phyloP scores from a whole-genome alignment of 2,329 filamentous ascomycete species.

The Cladophialophora yegresii region DNA sequence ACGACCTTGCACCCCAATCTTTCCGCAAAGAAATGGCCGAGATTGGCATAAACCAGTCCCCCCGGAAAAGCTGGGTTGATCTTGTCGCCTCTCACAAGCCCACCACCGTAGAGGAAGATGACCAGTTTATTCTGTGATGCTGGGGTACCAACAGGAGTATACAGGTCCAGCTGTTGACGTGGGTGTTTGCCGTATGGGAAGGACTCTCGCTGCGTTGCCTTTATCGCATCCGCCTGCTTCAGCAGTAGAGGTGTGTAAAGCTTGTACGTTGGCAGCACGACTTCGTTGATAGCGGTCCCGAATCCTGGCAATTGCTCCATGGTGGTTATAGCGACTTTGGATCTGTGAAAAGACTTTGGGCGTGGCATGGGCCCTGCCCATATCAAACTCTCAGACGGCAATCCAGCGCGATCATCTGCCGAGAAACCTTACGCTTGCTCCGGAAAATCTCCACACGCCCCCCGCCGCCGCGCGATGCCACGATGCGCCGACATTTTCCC shows the following conservation, averaged over 20 bases:
- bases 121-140: slow-evolving; percentile 42
- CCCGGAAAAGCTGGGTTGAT: slow-evolving; percentile 39
- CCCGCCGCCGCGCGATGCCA: background rate
- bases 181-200: slow-evolving; percentile 38
- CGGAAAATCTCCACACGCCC: background rate
- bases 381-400: background rate
- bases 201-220: slow-evolving; percentile 16
- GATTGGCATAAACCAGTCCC: slow-evolving; percentile 40
- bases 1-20: slow-evolving; percentile 42
- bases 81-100: slow-evolving; percentile 43
- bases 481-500: background rate
- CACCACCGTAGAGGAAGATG: slow-evolving; percentile 48
- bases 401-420: background rate
- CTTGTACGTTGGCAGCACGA: slow-evolving; percentile 21
- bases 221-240: slow-evolving; percentile 15
- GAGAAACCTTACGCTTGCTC: background rate
- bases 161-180: slow-evolving; percentile 47
- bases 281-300: slow-evolving; percentile 6
- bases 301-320: slow-evolving; percentile 22
- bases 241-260: slow-evolving; percentile 22
- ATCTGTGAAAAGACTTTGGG: background rate
- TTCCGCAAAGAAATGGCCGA: slow-evolving; percentile 47
- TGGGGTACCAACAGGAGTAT: slow-evolving; percentile 44
- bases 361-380: background rate
- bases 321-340: background rate